phyloP scores from a whole-genome alignment of 768 basidiomycete genomes.

The Sporobolomyces phaffii region DNA sequence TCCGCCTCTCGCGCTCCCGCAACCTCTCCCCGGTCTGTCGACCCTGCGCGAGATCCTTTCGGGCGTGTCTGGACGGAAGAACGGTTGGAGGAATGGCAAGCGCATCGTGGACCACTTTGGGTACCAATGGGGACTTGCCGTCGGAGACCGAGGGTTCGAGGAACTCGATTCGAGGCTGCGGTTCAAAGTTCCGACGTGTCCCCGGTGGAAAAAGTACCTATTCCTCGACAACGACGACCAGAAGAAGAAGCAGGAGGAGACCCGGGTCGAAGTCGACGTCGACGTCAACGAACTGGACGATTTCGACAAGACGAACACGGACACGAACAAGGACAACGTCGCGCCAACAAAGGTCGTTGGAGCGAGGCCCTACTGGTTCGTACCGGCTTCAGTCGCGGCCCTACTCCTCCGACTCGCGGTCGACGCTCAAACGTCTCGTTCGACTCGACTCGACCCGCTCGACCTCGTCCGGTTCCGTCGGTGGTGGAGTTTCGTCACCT shows the following conservation, averaged over 20 bases:
- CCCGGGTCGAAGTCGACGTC: neutral
- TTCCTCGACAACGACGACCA: no score
- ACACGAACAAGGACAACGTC: no score
- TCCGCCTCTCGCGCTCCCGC: neutral
- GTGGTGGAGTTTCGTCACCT: no score
- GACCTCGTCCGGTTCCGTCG: no score
- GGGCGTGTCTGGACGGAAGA: neutral
- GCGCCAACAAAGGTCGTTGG: no score
- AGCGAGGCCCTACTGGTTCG: slow-evolving; percentile 4
- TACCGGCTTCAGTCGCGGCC: slow-evolving; percentile 3
- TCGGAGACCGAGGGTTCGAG: neutral
- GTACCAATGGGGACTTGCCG: slow-evolving; percentile 1
- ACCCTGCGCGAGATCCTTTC: neutral
- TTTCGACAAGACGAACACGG: neutral
- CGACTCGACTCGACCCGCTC: no score
- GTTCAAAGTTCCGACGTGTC: neutral
- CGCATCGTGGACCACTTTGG: slow-evolving; percentile 7
- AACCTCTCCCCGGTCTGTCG: neutral
- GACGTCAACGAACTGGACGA: neutral
- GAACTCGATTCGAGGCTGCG: neutral
- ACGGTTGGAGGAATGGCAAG: neutral
- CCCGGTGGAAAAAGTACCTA: neutral
- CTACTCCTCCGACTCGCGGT: slow-evolving; percentile 7
- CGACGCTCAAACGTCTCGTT: no score
- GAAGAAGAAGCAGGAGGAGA: no score